phyloP scores from a whole-genome alignment of 2,329 filamentous ascomycete genomes.

The Aotearoamyces nothofagi region DNA sequence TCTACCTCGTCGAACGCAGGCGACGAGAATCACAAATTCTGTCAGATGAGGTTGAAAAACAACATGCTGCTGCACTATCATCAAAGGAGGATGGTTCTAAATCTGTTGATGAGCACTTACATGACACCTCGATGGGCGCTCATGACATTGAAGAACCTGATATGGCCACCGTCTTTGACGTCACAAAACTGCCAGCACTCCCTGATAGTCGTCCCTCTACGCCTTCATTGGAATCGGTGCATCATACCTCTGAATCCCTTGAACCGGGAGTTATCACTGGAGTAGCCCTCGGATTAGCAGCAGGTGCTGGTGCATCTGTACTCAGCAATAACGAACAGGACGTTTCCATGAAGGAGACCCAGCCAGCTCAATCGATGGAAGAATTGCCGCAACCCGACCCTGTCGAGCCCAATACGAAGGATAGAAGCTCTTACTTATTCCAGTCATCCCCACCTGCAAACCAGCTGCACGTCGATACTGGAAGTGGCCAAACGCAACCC shows the following conservation, averaged over 20 bases:
- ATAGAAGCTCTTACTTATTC: constrained; percentile 1
- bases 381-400: background rate
- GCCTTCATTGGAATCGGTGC: background rate
- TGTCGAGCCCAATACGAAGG: background rate
- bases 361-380: background rate
- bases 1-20: background rate
- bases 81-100: background rate
- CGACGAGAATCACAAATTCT: background rate
- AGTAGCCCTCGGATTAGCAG: background rate
- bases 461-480: background rate
- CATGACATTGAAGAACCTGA: background rate
- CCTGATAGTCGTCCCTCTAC: background rate
- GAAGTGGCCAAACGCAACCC: background rate
- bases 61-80: background rate
- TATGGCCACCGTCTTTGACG: background rate
- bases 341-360: background rate
- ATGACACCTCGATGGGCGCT: too few relatives aligned
- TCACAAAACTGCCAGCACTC: background rate
- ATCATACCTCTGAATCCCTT: background rate
- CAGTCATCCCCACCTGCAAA: background rate
- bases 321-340: background rate
- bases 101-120: background rate
- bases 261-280: background rate
- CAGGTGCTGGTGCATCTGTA: background rate
- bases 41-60: background rate